A percentile compares a stretch with the other conserved stretches of the same genome.
Evolutionary conservation across 805 yeast genomes (phyloP).

Genomic region (Barnettozyma vustinii): DNA sequence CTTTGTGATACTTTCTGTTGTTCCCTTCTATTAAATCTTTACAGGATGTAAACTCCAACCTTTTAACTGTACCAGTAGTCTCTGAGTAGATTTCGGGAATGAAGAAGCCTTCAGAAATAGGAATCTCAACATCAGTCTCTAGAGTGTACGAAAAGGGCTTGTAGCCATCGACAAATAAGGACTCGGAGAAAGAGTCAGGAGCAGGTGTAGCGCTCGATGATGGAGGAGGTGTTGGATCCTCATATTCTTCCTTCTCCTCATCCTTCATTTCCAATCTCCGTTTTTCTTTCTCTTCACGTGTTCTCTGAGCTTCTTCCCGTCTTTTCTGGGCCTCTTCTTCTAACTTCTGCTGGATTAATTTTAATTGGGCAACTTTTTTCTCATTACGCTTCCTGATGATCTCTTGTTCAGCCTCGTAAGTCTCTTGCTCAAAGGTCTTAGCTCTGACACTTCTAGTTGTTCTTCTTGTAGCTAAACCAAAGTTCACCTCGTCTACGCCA

Average conservation of each 20-base stretch:
- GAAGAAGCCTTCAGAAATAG: slow-evolving; percentile 26
- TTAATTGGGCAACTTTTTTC: slow-evolving; percentile 4
- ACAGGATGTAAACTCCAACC: slow-evolving; percentile 20
- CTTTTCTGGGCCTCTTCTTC: slow-evolving; percentile 5
- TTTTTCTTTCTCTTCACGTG: not conserved
- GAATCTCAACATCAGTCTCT: slow-evolving; percentile 19
- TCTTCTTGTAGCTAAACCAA: slow-evolving; percentile 2
- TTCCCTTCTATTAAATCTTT: slow-evolving; percentile 15
- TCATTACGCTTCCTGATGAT: slow-evolving; percentile 5
- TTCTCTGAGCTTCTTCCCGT: slow-evolving; percentile 1
- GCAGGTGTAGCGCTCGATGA: not conserved
- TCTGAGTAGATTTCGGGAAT: slow-evolving; percentile 26
- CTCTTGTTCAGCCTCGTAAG: slow-evolving; percentile 4
- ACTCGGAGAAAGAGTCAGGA: not conserved
- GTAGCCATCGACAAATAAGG: slow-evolving; percentile 18
- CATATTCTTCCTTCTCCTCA: not conserved
- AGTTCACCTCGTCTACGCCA: not conserved
- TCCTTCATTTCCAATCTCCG: not conserved
- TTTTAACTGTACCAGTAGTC: slow-evolving; percentile 9
- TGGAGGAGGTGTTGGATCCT: not conserved
- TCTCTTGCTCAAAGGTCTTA: slow-evolving; percentile 6
- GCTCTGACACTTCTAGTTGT: slow-evolving; percentile 1
- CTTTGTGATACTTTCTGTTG: slow-evolving; percentile 22
- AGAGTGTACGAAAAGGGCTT: slow-evolving; percentile 19
- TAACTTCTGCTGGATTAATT: slow-evolving; percentile 2